These are phyloP conservation scores for Ustilago tritici DNA, from an alignment of 1,284 basidiomycete species.

Conservation along the genomic window DNA sequence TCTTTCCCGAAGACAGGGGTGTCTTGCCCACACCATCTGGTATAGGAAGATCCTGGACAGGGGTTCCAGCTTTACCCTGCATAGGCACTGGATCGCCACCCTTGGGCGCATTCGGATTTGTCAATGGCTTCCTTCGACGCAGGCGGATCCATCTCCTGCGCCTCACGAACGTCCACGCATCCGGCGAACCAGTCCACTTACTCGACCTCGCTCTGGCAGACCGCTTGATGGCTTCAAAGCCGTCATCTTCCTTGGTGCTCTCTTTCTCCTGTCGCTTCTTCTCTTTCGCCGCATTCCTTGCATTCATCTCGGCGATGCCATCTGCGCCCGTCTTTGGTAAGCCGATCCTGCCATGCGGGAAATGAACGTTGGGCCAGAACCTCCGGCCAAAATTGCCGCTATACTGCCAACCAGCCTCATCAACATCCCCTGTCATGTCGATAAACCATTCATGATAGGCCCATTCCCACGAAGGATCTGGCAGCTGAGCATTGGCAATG, in stretches of 20 bases:
- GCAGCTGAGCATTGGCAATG: constrained; percentile 66
- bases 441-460: constrained; percentile 67
- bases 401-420: constrained; percentile 69
- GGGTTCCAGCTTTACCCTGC: constrained; percentile 17
- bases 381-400: constrained; percentile 61
- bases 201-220: constrained; percentile 50
- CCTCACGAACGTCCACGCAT: constrained; percentile 62
- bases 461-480: constrained; percentile 69
- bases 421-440: constrained; percentile 68
- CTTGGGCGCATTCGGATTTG: constrained; percentile 5
- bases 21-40: constrained; percentile 8
- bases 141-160: constrained; percentile 66
- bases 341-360: constrained; percentile 41
- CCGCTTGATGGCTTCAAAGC: constrained; percentile 64
- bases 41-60: constrained; percentile 17
- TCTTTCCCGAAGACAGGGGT: constrained; percentile 9
- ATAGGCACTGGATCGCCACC: background rate
- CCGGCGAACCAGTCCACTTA: constrained; percentile 62
- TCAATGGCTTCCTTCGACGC: constrained; percentile 48
- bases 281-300: constrained; percentile 32
- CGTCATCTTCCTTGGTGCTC: constrained; percentile 57
- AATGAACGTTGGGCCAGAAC: constrained; percentile 50
- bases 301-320: constrained; percentile 55
- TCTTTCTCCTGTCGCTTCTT: constrained; percentile 51
- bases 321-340: constrained; percentile 49